These are phyloP conservation scores for Pyrus hybrid DNA, from an alignment of 331 rosid species.

Conservation along the genomic window DNA sequence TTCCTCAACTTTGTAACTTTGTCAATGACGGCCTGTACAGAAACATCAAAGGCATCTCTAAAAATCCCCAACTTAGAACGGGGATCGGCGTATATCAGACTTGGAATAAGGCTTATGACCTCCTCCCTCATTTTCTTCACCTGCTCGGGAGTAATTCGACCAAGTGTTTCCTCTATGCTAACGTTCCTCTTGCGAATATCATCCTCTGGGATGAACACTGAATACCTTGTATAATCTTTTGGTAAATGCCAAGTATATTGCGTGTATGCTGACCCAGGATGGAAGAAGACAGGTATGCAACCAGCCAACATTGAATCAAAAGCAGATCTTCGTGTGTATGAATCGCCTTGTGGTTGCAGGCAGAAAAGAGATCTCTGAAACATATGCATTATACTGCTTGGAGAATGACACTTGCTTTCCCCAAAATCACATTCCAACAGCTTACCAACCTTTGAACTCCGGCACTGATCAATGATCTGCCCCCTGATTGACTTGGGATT, in stretches of 20 bases:
- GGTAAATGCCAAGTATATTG: slow-evolving; percentile 98
- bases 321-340: slow-evolving; percentile 84
- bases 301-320: slow-evolving; percentile 91
- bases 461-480: slow-evolving; percentile 69
- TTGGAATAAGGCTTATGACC: slow-evolving; percentile 72
- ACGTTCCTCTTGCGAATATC: slow-evolving; percentile 68
- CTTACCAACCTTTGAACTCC: slow-evolving; percentile 47
- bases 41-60: slow-evolving; percentile 78
- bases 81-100: slow-evolving; percentile 82
- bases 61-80: slow-evolving; percentile 70
- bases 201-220: slow-evolving; percentile 82
- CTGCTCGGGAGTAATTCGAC: slow-evolving; percentile 59
- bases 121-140: slow-evolving; percentile 77
- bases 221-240: slow-evolving; percentile 58
- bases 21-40: slow-evolving; percentile 67
- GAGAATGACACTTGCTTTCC: slow-evolving; percentile 92
- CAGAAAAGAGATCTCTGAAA: slow-evolving; percentile 89
- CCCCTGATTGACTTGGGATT: slow-evolving; percentile 76
- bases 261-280: slow-evolving; percentile 88
- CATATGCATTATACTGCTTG: slow-evolving; percentile 90
- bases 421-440: slow-evolving; percentile 89
- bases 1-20: slow-evolving; percentile 69
- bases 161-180: slow-evolving; percentile 62
- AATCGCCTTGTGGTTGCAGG: slow-evolving; percentile 92
- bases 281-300: slow-evolving; percentile 92